Conservation (phyloP, 1,284 basidiomycete species). For the Phellinidium pouzarii region DNA sequence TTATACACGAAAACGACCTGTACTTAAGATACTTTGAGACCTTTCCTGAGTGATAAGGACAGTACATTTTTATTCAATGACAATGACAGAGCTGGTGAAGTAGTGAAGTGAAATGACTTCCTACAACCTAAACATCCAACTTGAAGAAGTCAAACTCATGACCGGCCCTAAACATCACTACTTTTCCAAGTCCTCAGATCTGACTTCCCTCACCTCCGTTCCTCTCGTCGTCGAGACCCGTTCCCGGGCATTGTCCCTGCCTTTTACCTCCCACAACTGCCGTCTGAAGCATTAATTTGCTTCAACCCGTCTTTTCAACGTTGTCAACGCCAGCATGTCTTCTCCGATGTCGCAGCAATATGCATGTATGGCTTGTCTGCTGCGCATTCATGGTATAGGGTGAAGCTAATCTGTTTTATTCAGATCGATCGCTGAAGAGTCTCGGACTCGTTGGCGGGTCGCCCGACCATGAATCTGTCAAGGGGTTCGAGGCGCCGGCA, state of each 20-base stretch:
- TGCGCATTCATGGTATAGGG: not conserved
- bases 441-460: conserved; percentile 80
- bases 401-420: conserved; percentile 7
- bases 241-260: not conserved
- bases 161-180: conserved; percentile 8
- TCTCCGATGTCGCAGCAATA: conserved; percentile 20
- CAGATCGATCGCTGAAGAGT: conserved; percentile 93
- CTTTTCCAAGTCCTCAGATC: conserved; percentile 7
- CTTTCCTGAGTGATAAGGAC: too few relatives aligned
- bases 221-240: not conserved
- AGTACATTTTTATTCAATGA: too few relatives aligned
- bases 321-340: conserved; percentile 24
- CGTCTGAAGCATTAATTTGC: conserved; percentile 74
- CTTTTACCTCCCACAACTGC: not conserved
- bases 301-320: conserved; percentile 40
- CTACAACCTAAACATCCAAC: not conserved
- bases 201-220: not conserved
- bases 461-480: conserved; percentile 67
- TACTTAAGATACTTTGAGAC: too few relatives aligned
- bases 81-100: not conserved
- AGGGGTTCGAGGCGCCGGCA: conserved; percentile 64
- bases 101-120: not conserved
- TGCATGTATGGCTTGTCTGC: conserved; percentile 10
- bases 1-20: too few relatives aligned
- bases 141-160: not conserved